Evolutionary conservation across 805 yeast species (phyloP).

Genomic region (Myxozyma neotropica): DNA sequence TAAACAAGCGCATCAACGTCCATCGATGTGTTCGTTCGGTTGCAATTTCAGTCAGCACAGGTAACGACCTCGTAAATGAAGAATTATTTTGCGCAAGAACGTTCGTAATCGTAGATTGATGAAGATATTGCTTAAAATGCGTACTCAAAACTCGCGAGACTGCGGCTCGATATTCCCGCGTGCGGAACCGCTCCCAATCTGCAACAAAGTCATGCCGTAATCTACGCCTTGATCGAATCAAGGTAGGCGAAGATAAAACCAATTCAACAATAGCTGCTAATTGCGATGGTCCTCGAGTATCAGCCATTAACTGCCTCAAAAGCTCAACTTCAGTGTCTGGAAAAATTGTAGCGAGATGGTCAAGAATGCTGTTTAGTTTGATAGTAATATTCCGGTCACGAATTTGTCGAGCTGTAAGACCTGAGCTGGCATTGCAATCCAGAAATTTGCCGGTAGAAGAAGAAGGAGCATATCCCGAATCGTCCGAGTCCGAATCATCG

Average conservation of each 20-base stretch:
- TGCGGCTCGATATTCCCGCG: slow-evolving; percentile 25
- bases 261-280: slow-evolving; percentile 27
- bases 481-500: slow-evolving; percentile 12
- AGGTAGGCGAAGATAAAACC: slow-evolving; percentile 20
- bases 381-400: slow-evolving; percentile 7
- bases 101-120: slow-evolving; percentile 15
- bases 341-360: slow-evolving; percentile 22
- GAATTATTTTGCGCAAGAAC: slow-evolving; percentile 26
- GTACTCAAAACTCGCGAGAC: slow-evolving; percentile 8
- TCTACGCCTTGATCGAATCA: slow-evolving; percentile 19
- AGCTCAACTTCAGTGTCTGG: slow-evolving; percentile 32
- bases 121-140: slow-evolving; percentile 17
- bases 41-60: slow-evolving; percentile 20
- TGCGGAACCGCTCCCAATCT: slow-evolving; percentile 26
- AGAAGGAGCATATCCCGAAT: neutral
- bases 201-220: slow-evolving; percentile 12
- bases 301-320: slow-evolving; percentile 24
- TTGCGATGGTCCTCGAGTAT: slow-evolving; percentile 29
- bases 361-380: slow-evolving; percentile 20
- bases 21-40: slow-evolving; percentile 16
- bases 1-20: slow-evolving; percentile 16
- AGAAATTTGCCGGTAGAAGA: neutral
- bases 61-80: slow-evolving; percentile 20
- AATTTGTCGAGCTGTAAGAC: neutral
- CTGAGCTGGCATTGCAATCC: neutral